These are phyloP conservation scores for Pterocarpus santalinus DNA, from an alignment of 306 rosid species.

Conservation along the genomic window DNA sequence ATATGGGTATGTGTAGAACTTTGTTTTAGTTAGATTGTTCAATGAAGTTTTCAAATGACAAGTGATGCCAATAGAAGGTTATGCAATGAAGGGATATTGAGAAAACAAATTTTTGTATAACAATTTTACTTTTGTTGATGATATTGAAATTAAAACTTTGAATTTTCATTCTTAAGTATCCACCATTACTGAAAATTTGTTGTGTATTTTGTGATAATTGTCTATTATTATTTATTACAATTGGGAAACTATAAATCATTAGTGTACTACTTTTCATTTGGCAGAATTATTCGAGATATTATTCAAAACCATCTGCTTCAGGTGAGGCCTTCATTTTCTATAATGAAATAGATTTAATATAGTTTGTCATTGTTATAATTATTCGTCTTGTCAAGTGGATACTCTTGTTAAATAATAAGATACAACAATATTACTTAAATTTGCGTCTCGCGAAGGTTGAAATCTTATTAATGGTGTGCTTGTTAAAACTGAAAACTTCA, in stretches of 20 bases:
- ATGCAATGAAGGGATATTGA: conserved; percentile 10
- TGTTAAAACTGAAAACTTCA: too few relatives aligned
- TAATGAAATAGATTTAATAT: conserved; percentile 19
- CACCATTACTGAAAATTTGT: not conserved
- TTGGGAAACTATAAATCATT: conserved; percentile 20
- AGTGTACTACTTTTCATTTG: conserved; percentile 29
- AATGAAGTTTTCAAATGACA: conserved; percentile 17
- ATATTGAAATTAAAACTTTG: conserved; percentile 9
- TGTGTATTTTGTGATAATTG: not conserved
- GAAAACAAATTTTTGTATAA: not conserved
- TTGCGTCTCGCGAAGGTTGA: too few relatives aligned
- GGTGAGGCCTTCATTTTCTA: conserved; percentile 58
- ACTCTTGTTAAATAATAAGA: not conserved
- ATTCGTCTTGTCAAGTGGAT: conserved; percentile 17
- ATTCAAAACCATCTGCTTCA: conserved; percentile 90
- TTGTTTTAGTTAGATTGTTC: conserved; percentile 45
- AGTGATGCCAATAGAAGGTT: conserved; percentile 15
- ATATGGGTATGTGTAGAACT: conserved; percentile 69
- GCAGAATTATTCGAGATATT: conserved; percentile 89
- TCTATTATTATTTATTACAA: conserved; percentile 37
- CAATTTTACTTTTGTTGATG: conserved; percentile 32
- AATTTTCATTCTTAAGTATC: not conserved
- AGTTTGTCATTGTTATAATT: conserved; percentile 4
- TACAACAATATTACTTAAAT: too few relatives aligned
- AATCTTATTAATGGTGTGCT: too few relatives aligned